These are phyloP conservation scores for Colletotrichum sp. DNA, from an alignment of 2,329 filamentous ascomycete genomes.

Conservation along the genomic window DNA sequence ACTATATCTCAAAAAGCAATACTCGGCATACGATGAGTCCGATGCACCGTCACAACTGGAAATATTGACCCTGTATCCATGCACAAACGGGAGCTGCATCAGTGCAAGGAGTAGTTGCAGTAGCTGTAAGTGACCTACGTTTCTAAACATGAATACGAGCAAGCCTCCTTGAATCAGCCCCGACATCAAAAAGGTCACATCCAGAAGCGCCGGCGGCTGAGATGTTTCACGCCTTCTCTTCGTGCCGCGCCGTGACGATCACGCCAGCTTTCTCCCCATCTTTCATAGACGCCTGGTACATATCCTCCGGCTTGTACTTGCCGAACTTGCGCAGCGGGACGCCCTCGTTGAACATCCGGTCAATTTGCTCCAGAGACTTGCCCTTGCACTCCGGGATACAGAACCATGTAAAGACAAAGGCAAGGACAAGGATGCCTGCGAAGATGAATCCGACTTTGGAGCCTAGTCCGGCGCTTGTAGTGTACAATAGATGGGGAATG, in stretches of 20 bases:
- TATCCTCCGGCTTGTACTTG: background rate
- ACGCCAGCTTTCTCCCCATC: background rate
- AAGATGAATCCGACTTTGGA: conserved; percentile 24
- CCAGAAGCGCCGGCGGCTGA: background rate
- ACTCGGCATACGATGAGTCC: background rate
- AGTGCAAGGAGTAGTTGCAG: background rate
- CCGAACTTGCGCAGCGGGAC: conserved; percentile 23
- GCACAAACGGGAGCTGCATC: background rate
- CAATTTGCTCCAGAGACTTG: conserved; percentile 27
- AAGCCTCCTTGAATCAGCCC: background rate
- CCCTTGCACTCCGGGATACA: conserved; percentile 26
- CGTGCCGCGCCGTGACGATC: background rate
- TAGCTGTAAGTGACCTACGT: background rate
- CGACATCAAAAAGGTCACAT: background rate
- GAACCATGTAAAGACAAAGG: conserved; percentile 21
- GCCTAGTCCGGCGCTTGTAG: conserved; percentile 14
- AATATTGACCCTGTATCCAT: background rate
- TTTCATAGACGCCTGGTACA: background rate
- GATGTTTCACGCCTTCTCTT: conserved; percentile 4
- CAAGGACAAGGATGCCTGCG: conserved; percentile 17
- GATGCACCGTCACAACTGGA: background rate
- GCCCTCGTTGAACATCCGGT: conserved; percentile 24
- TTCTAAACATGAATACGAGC: background rate
- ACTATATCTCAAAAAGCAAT: background rate
- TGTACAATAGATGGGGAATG: conserved; percentile 20